A percentile compares a stretch with the other conserved stretches of the same genome.
phyloP scores from a whole-genome alignment of 2,329 filamentous ascomycete genomes.

The Podosphaera aphanis region DNA sequence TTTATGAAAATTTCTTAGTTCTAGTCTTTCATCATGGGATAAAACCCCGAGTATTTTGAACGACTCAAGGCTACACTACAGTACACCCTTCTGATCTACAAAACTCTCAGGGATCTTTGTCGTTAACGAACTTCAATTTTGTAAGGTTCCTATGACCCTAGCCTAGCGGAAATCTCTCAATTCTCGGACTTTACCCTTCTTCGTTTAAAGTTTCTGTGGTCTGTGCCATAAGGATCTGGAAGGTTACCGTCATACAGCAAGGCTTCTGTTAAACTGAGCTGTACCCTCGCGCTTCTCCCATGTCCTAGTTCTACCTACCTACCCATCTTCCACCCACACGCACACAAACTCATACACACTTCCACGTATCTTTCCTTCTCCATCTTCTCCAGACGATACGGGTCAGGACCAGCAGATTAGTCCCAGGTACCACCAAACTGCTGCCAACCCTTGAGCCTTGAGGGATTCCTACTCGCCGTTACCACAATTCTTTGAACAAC shows the following conservation, averaged over 20 bases:
- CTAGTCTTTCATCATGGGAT: too few relatives aligned
- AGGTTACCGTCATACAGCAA: conserved; percentile 13
- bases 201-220: conserved; percentile 12
- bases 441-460: conserved; percentile 14
- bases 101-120: conserved; percentile 1
- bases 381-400: conserved; percentile 6
- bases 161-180: conserved; percentile 11
- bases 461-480: conserved; percentile 3
- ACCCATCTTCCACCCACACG: conserved; percentile 2
- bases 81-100: conserved; percentile 9
- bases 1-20: too few relatives aligned
- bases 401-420: conserved; percentile 12
- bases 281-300: conserved; percentile 15
- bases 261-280: conserved; percentile 16
- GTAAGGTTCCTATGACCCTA: conserved; percentile 9
- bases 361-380: conserved; percentile 4
- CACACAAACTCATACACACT: too few relatives aligned
- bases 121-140: conserved; percentile 4
- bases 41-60: too few relatives aligned
- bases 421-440: conserved; percentile 12
- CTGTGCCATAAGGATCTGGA: conserved; percentile 7
- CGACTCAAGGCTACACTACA: too few relatives aligned
- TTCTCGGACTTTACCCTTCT: conserved; percentile 14
- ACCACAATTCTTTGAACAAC: conserved; percentile 3
- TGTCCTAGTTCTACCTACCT: conserved; percentile 6